phyloP scores from a whole-genome alignment of 2,329 filamentous ascomycete species.

The Triangularia setosa region DNA sequence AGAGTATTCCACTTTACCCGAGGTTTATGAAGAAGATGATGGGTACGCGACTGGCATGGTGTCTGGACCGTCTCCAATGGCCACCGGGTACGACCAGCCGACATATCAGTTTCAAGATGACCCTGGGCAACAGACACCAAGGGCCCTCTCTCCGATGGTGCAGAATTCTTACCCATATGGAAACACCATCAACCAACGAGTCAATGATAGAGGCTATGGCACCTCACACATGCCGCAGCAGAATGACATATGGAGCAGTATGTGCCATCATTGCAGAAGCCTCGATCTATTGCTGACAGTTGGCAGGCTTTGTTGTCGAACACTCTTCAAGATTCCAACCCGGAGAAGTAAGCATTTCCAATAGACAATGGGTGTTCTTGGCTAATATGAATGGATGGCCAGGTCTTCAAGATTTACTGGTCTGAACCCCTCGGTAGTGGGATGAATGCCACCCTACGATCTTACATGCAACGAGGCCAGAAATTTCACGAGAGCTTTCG shows the following conservation, averaged over 20 bases:
- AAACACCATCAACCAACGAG: neutral
- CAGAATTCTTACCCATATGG: neutral
- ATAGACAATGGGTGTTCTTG: neutral
- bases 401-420: constrained; percentile 55
- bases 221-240: neutral
- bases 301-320: constrained; percentile 39
- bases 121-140: constrained; percentile 8
- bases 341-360: constrained; percentile 35
- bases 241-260: constrained; percentile 20
- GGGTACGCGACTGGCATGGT: neutral
- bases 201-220: neutral
- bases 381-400: neutral
- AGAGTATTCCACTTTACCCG: neutral
- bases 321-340: constrained; percentile 38
- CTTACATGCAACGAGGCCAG: constrained; percentile 29
- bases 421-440: constrained; percentile 44
- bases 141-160: neutral
- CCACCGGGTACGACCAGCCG: neutral
- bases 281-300: neutral
- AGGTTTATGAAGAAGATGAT: neutral
- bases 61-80: neutral
- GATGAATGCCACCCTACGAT: constrained; percentile 6
- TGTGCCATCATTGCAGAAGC: constrained; percentile 12
- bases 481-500: constrained; percentile 48
- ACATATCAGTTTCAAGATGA: neutral